Evolutionary conservation across 1,284 basidiomycete genomes (phyloP).

Genomic region (Cutaneotrichosporon sp.): DNA sequence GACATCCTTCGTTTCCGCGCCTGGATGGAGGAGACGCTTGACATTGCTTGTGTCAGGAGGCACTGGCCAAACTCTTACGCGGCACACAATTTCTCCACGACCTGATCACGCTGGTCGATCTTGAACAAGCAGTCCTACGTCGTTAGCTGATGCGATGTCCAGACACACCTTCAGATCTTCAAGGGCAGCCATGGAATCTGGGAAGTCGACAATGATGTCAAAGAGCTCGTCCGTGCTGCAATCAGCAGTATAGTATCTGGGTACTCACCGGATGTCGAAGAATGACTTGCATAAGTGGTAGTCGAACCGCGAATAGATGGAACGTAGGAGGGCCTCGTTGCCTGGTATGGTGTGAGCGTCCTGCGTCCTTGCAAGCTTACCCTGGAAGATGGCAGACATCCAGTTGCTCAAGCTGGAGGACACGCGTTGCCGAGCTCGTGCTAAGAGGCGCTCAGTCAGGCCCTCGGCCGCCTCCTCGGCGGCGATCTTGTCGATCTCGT

Average conservation of each 20-base stretch:
- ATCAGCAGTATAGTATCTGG: background rate
- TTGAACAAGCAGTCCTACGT: slow-evolving; percentile 45
- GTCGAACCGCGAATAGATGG: slow-evolving; percentile 81
- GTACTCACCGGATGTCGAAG: slow-evolving; percentile 70
- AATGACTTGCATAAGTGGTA: slow-evolving; percentile 86
- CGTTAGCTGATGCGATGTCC: background rate
- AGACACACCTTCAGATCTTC: slow-evolving; percentile 71
- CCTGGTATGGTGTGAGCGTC: slow-evolving; percentile 16
- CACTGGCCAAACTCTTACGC: slow-evolving; percentile 36
- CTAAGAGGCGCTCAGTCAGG: slow-evolving; percentile 69
- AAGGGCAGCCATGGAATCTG: slow-evolving; percentile 81
- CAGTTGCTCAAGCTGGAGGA: slow-evolving; percentile 72
- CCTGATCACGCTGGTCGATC: slow-evolving; percentile 41
- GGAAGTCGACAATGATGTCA: slow-evolving; percentile 91
- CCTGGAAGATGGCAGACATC: slow-evolving; percentile 73
- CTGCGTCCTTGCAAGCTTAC: slow-evolving; percentile 24
- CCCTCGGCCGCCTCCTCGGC: slow-evolving; percentile 64
- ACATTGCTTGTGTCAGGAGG: slow-evolving; percentile 61
- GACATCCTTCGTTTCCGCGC: slow-evolving; percentile 90
- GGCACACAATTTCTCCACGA: slow-evolving; percentile 47
- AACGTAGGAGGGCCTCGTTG: slow-evolving; percentile 60
- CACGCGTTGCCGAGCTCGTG: slow-evolving; percentile 69
- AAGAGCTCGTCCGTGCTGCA: slow-evolving; percentile 81
- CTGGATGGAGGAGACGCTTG: slow-evolving; percentile 88
- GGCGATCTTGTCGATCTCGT: slow-evolving; percentile 74